Conservation (phyloP, 176 grass and related monocot genomes). For the Musa beccarii region DNA sequence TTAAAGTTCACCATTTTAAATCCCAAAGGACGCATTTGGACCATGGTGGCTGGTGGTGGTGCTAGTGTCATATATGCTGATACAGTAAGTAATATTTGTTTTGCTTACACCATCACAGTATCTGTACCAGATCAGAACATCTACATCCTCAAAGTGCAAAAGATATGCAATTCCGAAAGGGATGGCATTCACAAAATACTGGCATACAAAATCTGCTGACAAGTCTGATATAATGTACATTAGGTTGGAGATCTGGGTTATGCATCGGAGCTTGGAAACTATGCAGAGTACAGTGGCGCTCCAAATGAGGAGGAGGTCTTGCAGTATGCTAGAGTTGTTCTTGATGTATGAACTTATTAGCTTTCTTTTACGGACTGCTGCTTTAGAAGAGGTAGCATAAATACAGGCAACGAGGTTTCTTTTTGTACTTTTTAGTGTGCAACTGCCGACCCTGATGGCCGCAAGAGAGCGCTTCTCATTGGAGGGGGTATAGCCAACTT, state of each 20-base stretch:
- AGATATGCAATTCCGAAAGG: not conserved
- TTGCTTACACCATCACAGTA: not conserved
- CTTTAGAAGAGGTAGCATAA: not conserved
- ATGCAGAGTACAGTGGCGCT: conserved; percentile 44
- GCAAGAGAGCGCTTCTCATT: conserved; percentile 79
- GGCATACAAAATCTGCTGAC: not conserved
- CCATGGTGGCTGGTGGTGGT: conserved; percentile 97
- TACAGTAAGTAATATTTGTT: conserved; percentile 44
- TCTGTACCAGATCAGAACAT: not conserved
- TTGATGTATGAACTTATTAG: conserved; percentile 25
- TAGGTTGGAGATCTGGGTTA: conserved; percentile 47
- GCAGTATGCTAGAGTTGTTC: conserved; percentile 40
- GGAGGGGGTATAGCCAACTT: conserved; percentile 98
- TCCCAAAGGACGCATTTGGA: conserved; percentile 92
- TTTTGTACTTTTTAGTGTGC: conserved; percentile 39
- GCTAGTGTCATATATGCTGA: conserved; percentile 96
- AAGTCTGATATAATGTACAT: conserved; percentile 1
- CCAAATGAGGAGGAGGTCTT: conserved; percentile 41
- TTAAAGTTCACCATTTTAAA: conserved; percentile 95
- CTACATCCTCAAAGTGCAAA: not conserved
- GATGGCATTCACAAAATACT: not conserved
- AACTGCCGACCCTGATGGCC: conserved; percentile 86
- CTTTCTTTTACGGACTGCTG: not conserved
- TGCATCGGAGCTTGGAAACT: conserved; percentile 40
- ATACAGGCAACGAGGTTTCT: not conserved